A percentile compares a stretch with the other conserved stretches of the same genome.
Evolutionary conservation across 768 basidiomycete genomes (phyloP).

Genomic region (Serendipita vermifera): DNA sequence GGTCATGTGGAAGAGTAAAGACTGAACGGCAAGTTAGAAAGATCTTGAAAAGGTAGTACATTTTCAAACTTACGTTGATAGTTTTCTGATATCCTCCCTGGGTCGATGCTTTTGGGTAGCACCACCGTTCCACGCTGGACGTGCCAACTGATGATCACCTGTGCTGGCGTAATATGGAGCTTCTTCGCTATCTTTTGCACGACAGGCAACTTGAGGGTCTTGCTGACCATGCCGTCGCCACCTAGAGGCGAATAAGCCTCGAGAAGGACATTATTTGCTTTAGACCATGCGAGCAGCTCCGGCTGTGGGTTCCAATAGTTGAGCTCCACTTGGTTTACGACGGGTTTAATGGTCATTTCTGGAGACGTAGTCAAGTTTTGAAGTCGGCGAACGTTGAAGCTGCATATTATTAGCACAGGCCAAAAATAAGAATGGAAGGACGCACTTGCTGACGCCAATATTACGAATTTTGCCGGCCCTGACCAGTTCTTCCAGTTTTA

Average conservation of each 20-base stretch:
- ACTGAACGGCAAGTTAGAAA: constrained; percentile 17
- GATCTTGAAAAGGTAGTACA: background rate
- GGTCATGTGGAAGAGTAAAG: constrained; percentile 25
- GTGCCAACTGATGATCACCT: constrained; percentile 64
- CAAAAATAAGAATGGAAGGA: constrained; percentile 1
- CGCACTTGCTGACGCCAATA: constrained; percentile 75
- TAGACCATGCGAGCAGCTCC: constrained; percentile 64
- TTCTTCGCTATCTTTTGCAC: constrained; percentile 47
- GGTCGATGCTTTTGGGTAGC: constrained; percentile 65
- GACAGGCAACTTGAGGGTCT: constrained; percentile 46
- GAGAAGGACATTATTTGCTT: constrained; percentile 48
- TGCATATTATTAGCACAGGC: constrained; percentile 15
- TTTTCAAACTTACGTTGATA: constrained; percentile 33
- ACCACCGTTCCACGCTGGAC: constrained; percentile 62
- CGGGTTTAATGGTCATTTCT: constrained; percentile 41
- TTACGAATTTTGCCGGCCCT: constrained; percentile 63
- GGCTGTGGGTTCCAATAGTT: constrained; percentile 68
- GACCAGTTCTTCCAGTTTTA: constrained; percentile 65
- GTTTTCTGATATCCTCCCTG: constrained; percentile 58
- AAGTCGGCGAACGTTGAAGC: constrained; percentile 53
- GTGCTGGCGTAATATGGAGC: constrained; percentile 59
- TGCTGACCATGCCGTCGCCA: constrained; percentile 42
- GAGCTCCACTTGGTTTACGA: constrained; percentile 70
- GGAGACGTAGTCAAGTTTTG: constrained; percentile 50
- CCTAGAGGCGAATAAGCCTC: constrained; percentile 72